Conservation (phyloP, 441 rosid species). For the Mallotus japonicus region DNA sequence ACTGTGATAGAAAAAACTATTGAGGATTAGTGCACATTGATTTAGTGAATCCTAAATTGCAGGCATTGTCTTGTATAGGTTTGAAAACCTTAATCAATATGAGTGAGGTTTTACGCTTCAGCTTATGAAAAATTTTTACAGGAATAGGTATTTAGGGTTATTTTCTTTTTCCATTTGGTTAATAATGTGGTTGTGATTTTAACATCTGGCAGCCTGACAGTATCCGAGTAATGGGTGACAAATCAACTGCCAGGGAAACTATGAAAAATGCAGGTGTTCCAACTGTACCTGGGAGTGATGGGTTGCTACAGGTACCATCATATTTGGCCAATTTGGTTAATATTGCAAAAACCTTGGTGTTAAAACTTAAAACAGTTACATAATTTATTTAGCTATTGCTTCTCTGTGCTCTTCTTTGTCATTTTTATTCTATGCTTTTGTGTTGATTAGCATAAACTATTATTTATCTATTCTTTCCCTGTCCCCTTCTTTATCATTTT, state of each 20-base stretch:
- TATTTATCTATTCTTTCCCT: background rate
- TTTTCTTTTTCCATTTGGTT: background rate
- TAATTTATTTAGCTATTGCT: slow-evolving; percentile 7
- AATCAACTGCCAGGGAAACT: slow-evolving; percentile 93
- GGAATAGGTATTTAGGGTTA: background rate
- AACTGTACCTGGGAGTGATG: slow-evolving; percentile 98
- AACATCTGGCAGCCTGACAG: slow-evolving; percentile 76
- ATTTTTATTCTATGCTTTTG: background rate
- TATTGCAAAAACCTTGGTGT: too few relatives aligned
- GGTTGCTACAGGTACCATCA: slow-evolving; percentile 65
- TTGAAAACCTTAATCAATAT: background rate
- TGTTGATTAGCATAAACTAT: background rate
- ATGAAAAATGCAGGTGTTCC: slow-evolving; percentile 99
- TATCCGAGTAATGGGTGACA: slow-evolving; percentile 96
- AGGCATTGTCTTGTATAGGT: background rate
- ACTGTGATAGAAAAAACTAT: background rate
- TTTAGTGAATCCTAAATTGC: background rate
- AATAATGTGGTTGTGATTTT: slow-evolving; percentile 11
- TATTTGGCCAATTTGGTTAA: slow-evolving; percentile 1
- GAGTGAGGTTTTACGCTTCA: background rate
- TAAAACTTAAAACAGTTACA: background rate
- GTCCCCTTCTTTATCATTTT: background rate
- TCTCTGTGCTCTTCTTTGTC: background rate
- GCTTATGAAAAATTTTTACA: background rate
- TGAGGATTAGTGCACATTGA: too few relatives aligned